A percentile compares a stretch with the other conserved stretches of the same genome.
Conservation (phyloP, 108 stramenopile species). For the Chaetoceros muelleri region DNA sequence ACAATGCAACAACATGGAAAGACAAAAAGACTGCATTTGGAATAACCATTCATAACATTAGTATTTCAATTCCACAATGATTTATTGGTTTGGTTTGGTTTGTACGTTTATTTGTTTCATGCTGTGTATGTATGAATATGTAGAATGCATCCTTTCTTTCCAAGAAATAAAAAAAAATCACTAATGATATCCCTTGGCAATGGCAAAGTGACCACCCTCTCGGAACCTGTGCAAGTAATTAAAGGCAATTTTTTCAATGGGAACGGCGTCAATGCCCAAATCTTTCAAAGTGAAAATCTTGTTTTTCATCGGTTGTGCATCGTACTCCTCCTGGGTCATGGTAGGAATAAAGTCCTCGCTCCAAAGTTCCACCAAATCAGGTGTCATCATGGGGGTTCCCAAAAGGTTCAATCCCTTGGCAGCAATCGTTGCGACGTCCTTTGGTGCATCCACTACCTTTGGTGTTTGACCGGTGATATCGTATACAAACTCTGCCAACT, state of each 20-base stretch:
- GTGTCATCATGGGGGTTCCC: conserved; percentile 55
- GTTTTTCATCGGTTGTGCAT: conserved; percentile 24
- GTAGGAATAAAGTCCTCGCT: conserved; percentile 64
- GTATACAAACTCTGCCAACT: conserved; percentile 85
- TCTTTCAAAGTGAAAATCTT: conserved; percentile 77
- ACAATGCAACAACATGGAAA: too few relatives aligned
- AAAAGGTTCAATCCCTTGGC: conserved; percentile 50
- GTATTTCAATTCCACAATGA: too few relatives aligned
- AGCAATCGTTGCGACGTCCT: conserved; percentile 23
- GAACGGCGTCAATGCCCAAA: conserved; percentile 64
- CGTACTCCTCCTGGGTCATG: conserved; percentile 55
- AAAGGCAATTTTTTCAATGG: conserved; percentile 84
- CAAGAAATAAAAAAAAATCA: background rate
- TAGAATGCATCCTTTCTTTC: too few relatives aligned
- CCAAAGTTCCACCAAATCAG: conserved; percentile 70
- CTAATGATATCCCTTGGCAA: conserved; percentile 80
- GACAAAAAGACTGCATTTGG: too few relatives aligned
- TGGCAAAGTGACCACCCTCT: conserved; percentile 80
- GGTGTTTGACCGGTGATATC: conserved; percentile 75
- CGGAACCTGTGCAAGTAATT: conserved; percentile 82
- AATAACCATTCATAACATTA: too few relatives aligned
- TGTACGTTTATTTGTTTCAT: too few relatives aligned
- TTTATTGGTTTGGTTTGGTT: too few relatives aligned
- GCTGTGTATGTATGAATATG: too few relatives aligned
- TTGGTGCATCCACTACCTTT: conserved; percentile 46